Conservation (phyloP, 2,329 filamentous ascomycete genomes). For the Clonostachys chloroleuca region DNA sequence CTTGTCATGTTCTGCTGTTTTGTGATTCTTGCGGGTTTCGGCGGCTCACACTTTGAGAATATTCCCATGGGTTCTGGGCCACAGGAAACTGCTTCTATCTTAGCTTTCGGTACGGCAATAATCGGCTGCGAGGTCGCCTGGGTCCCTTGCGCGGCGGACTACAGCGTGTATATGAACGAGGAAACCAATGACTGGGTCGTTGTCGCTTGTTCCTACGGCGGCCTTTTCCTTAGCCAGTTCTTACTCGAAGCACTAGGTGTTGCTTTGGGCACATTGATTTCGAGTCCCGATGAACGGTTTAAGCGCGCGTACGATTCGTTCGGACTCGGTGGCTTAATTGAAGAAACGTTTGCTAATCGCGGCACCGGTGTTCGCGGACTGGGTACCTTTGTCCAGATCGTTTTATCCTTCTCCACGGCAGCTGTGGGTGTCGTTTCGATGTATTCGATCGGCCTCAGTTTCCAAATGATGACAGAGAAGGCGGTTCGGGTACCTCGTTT, state of each 20-base stretch:
- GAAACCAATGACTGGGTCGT: too few species aligned
- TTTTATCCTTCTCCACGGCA: slow-evolving; percentile 62
- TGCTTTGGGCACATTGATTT: background rate
- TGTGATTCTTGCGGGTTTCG: slow-evolving; percentile 57
- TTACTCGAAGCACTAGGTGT: background rate
- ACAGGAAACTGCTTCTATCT: background rate
- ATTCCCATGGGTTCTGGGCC: background rate
- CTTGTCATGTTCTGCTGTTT: slow-evolving; percentile 69
- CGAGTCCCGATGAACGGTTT: background rate
- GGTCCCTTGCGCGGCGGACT: background rate
- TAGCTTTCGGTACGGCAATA: background rate
- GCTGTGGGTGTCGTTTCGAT: slow-evolving; percentile 70
- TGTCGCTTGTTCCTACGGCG: background rate
- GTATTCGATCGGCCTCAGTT: slow-evolving; percentile 64
- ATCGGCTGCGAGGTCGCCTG: background rate
- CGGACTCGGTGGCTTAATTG: slow-evolving; percentile 63
- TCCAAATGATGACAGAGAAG: slow-evolving; percentile 35
- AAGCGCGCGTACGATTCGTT: background rate
- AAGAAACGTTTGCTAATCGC: slow-evolving; percentile 51
- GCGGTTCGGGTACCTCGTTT: slow-evolving; percentile 60
- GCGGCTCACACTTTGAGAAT: background rate
- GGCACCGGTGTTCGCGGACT: slow-evolving; percentile 44
- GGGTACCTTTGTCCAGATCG: slow-evolving; percentile 66
- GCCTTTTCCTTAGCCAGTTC: background rate
- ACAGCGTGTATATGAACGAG: background rate